Conservation (phyloP, 129 eudicot species). For the Flaveria trinervia region DNA sequence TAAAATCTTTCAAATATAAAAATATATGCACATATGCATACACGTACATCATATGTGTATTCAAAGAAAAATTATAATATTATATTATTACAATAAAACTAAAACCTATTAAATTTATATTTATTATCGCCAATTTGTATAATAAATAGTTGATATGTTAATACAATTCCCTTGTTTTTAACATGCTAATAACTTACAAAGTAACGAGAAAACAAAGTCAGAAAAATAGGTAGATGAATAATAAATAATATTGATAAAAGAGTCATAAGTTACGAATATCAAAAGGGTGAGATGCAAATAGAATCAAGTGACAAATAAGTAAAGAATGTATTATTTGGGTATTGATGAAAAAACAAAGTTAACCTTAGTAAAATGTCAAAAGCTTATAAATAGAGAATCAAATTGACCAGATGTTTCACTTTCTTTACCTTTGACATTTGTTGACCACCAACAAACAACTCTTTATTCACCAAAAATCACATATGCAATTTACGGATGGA, state of each 20-base stretch:
- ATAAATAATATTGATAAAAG: neutral
- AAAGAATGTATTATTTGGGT: slow-evolving; percentile 35
- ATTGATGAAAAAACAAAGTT: slow-evolving; percentile 27
- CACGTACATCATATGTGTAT: too few relatives aligned
- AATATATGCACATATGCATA: too few relatives aligned
- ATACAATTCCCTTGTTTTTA: too few relatives aligned
- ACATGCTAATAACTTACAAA: too few relatives aligned
- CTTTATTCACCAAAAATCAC: slow-evolving; percentile 34
- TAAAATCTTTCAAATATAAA: too few relatives aligned
- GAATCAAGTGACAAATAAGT: slow-evolving; percentile 43
- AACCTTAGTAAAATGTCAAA: slow-evolving; percentile 30
- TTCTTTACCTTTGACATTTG: slow-evolving; percentile 37
- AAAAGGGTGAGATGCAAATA: slow-evolving; percentile 31
- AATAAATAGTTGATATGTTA: too few relatives aligned
- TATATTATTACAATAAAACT: too few relatives aligned
- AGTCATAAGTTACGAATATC: slow-evolving; percentile 1
- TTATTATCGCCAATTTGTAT: too few relatives aligned
- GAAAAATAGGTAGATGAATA: neutral
- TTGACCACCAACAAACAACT: slow-evolving; percentile 37
- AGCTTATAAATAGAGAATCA: slow-evolving; percentile 34
- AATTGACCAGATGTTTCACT: slow-evolving; percentile 37
- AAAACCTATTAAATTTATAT: too few relatives aligned
- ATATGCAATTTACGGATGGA: slow-evolving; percentile 37
- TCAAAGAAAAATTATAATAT: too few relatives aligned
- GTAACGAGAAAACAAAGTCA: too few relatives aligned